phyloP scores from a whole-genome alignment of 345 rosid genomes.

The Eucalyptus erythrocorys region DNA sequence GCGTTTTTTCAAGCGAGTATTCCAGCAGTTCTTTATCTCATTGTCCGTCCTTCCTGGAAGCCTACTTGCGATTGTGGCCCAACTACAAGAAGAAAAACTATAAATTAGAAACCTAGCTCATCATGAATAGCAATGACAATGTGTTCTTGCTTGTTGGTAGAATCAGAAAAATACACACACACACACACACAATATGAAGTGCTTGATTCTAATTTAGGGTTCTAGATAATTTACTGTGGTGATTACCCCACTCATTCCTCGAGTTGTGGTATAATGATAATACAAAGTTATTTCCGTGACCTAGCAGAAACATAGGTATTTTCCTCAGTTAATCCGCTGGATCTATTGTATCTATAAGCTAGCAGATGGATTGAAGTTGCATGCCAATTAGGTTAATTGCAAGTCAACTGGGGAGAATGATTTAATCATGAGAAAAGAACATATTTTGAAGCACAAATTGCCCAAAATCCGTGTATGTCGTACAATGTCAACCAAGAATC shows the following conservation, averaged over 20 bases:
- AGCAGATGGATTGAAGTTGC: neutral
- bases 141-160: neutral
- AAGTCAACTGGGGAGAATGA: neutral
- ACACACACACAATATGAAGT: neutral
- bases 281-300: neutral
- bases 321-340: neutral
- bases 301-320: neutral
- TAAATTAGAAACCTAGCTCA: neutral
- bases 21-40: neutral
- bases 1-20: neutral
- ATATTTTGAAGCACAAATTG: neutral
- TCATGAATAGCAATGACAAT: neutral
- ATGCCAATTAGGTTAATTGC: neutral
- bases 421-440: neutral
- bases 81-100: neutral
- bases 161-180: neutral
- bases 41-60: constrained; percentile 2
- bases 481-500: neutral
- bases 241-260: neutral
- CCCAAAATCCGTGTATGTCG: neutral
- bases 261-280: neutral
- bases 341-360: neutral
- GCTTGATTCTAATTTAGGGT: neutral
- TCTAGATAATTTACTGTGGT: neutral
- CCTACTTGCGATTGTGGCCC: neutral